Evolutionary conservation across 2,329 filamentous ascomycete genomes (phyloP).

Genomic region (Penicillium sp.): DNA sequence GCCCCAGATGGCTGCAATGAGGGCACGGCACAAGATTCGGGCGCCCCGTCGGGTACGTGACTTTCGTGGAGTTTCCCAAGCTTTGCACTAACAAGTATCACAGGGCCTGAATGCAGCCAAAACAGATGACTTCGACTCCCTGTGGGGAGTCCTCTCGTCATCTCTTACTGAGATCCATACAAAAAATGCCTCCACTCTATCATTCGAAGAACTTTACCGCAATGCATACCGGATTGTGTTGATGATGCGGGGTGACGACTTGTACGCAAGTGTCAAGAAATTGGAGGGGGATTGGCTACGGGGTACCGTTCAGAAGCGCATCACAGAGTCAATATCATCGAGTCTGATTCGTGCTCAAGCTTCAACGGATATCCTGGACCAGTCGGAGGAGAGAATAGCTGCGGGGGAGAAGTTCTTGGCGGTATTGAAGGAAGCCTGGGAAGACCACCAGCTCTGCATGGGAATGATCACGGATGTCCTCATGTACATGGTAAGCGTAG

Average conservation of each 20-base stretch:
- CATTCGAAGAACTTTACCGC: slow-evolving; percentile 93
- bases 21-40: slow-evolving; percentile 60
- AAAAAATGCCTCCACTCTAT: slow-evolving; percentile 82
- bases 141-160: slow-evolving; percentile 71
- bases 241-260: slow-evolving; percentile 73
- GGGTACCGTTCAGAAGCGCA: slow-evolving; percentile 64
- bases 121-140: slow-evolving; percentile 74
- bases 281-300: slow-evolving; percentile 81
- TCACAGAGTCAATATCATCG: slow-evolving; percentile 66
- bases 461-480: slow-evolving; percentile 94
- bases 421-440: slow-evolving; percentile 72
- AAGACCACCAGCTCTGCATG: slow-evolving; percentile 87
- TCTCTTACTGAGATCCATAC: slow-evolving; percentile 85
- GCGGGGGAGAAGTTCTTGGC: slow-evolving; percentile 79
- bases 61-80: slow-evolving; percentile 2
- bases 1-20: slow-evolving; percentile 46
- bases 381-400: slow-evolving; percentile 71
- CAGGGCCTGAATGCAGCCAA: slow-evolving; percentile 55
- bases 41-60: slow-evolving; percentile 61
- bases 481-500: slow-evolving; percentile 75
- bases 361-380: slow-evolving; percentile 47
- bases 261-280: slow-evolving; percentile 74
- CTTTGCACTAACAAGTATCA: slow-evolving; percentile 13
- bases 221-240: slow-evolving; percentile 91
- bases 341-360: slow-evolving; percentile 58